Evolutionary conservation across 305 asterid genomes (phyloP).

Genomic region (Fraxinus dipetala): DNA sequence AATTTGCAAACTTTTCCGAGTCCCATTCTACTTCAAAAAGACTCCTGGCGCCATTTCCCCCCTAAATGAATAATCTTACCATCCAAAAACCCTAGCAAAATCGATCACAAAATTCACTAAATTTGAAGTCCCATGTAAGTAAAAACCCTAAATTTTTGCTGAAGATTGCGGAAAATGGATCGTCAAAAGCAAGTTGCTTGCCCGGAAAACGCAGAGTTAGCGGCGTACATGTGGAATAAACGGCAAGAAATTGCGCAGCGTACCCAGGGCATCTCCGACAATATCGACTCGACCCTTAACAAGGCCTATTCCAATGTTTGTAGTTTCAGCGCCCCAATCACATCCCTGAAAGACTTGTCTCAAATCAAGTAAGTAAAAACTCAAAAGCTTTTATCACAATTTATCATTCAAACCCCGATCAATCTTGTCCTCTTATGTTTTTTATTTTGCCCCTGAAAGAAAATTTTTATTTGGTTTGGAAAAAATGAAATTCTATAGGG

Average conservation of each 20-base stretch:
- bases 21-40: background rate
- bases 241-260: conserved; percentile 63
- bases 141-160: background rate
- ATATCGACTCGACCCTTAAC: conserved; percentile 52
- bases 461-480: background rate
- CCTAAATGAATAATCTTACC: background rate
- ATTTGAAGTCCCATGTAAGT: background rate
- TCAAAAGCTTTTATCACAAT: background rate
- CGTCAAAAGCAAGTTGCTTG: conserved; percentile 43
- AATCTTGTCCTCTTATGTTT: background rate
- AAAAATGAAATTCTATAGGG: background rate
- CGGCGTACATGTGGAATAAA: conserved; percentile 57
- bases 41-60: background rate
- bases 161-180: conserved; percentile 37
- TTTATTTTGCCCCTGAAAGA: background rate
- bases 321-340: conserved; percentile 51
- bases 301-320: conserved; percentile 75
- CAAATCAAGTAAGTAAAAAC: conserved; percentile 63
- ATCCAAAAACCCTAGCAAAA: conserved; percentile 1
- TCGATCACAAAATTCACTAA: background rate
- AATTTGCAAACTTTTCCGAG: background rate
- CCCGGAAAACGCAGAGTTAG: conserved; percentile 64
- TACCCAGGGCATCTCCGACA: conserved; percentile 71
- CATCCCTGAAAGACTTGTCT: conserved; percentile 58
- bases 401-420: background rate